phyloP scores from a whole-genome alignment of 305 asterid genomes.

The Salvia sclarea region DNA sequence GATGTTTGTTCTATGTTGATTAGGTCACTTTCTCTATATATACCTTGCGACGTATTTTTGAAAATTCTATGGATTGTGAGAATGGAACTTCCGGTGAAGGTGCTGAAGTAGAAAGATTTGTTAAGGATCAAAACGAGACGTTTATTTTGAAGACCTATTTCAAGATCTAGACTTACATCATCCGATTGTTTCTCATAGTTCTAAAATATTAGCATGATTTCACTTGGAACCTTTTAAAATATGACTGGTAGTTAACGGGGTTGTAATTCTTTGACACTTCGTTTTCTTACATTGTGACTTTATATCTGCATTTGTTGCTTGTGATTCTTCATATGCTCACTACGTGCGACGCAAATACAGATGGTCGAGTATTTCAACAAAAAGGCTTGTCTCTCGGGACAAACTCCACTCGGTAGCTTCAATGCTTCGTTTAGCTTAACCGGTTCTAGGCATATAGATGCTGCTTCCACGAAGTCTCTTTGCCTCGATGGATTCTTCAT shows the following conservation, averaged over 20 bases:
- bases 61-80: not conserved
- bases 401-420: conserved; percentile 79
- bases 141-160: too few species aligned
- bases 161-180: not conserved
- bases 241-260: too few species aligned
- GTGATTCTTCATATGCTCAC: conserved; percentile 8
- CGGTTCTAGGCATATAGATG: conserved; percentile 64
- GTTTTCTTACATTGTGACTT: not conserved
- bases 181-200: not conserved
- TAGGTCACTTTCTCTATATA: not conserved
- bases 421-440: conserved; percentile 71
- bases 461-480: conserved; percentile 73
- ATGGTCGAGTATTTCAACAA: conserved; percentile 86
- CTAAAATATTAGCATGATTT: not conserved
- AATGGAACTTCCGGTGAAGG: not conserved
- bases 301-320: not conserved
- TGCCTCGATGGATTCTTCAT: conserved; percentile 82
- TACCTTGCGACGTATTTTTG: not conserved
- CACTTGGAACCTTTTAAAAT: not conserved
- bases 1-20: not conserved
- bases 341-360: conserved; percentile 42
- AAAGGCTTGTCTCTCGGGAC: conserved; percentile 63
- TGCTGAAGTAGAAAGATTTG: conserved; percentile 9
- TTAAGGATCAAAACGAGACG: not conserved
- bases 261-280: not conserved